Percentiles rank a stretch among this genome's conserved stretches.
Conservation (phyloP, 192 early-diverging fungal genomes). For the Linderina pennispora region DNA sequence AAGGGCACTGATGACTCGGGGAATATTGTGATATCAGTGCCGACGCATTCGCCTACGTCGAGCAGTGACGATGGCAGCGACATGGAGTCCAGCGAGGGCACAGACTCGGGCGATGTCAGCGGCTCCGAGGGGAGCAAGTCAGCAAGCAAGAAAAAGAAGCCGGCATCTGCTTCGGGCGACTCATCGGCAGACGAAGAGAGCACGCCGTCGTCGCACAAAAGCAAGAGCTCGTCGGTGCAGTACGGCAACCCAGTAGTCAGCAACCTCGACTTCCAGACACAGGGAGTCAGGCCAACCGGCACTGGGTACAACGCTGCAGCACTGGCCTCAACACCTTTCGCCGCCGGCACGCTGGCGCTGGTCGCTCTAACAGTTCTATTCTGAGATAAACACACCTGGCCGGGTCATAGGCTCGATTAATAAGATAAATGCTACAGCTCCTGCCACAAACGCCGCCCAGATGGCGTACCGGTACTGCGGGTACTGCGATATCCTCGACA, state of each 20-base stretch:
- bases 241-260: conserved; percentile 39
- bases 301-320: conserved; percentile 24
- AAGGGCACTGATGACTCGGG: not conserved
- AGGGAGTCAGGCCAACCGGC: conserved; percentile 26
- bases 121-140: too few relatives aligned
- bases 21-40: too few relatives aligned
- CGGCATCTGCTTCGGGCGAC: too few relatives aligned
- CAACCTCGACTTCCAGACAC: conserved; percentile 10
- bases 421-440: conserved; percentile 8
- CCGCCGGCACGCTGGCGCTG: not conserved
- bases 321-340: not conserved
- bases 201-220: too few relatives aligned
- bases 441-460: conserved; percentile 21
- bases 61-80: not conserved
- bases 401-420: conserved; percentile 43
- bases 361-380: too few relatives aligned
- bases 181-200: too few relatives aligned
- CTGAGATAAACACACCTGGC: conserved; percentile 1
- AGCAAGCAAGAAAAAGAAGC: too few relatives aligned
- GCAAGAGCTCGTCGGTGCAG: conserved; percentile 7
- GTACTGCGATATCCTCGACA: not conserved
- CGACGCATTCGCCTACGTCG: not conserved
- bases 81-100: not conserved
- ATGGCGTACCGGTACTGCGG: conserved; percentile 7
- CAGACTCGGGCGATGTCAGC: too few relatives aligned